Evolutionary conservation across 345 rosid genomes (phyloP).

Genomic region (Sonneratia caseolaris): DNA sequence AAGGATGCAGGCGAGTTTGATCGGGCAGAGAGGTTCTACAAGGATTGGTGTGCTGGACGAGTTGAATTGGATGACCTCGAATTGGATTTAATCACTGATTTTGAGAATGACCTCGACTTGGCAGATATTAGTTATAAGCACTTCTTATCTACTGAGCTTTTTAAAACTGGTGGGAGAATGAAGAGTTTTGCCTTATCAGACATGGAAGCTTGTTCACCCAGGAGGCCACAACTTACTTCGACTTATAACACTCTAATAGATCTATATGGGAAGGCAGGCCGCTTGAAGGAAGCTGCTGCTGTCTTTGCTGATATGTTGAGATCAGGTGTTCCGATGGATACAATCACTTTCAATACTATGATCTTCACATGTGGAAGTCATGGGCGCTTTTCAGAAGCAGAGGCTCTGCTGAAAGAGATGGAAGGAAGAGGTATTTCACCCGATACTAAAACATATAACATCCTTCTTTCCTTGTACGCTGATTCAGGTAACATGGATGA

Average conservation of each 20-base stretch:
- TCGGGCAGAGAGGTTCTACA: conserved; percentile 68
- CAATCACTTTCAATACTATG: conserved; percentile 83
- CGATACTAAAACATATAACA: conserved; percentile 77
- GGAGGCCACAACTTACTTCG: conserved; percentile 57
- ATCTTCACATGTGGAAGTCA: conserved; percentile 76
- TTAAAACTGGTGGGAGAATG: conserved; percentile 56
- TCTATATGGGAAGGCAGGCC: conserved; percentile 88
- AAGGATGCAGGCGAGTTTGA: conserved; percentile 65
- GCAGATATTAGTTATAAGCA: conserved; percentile 59
- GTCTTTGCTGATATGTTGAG: conserved; percentile 72
- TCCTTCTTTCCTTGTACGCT: conserved; percentile 63
- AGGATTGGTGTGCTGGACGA: conserved; percentile 61
- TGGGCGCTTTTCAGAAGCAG: conserved; percentile 69
- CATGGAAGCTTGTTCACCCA: conserved; percentile 19
- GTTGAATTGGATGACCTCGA: conserved; percentile 57
- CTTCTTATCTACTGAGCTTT: conserved; percentile 70
- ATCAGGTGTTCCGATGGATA: conserved; percentile 61
- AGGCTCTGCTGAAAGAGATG: conserved; percentile 64
- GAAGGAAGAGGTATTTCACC: conserved; percentile 55
- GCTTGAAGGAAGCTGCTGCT: conserved; percentile 66
- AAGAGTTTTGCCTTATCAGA: conserved; percentile 23
- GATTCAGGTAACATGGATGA: conserved; percentile 57
- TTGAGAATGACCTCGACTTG: conserved; percentile 24
- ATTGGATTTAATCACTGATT: conserved; percentile 42
- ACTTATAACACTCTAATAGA: conserved; percentile 80